Percentiles rank a stretch among this genome's conserved stretches.
phyloP scores from a whole-genome alignment of 1,284 basidiomycete genomes.

The Naganishia sp. region DNA sequence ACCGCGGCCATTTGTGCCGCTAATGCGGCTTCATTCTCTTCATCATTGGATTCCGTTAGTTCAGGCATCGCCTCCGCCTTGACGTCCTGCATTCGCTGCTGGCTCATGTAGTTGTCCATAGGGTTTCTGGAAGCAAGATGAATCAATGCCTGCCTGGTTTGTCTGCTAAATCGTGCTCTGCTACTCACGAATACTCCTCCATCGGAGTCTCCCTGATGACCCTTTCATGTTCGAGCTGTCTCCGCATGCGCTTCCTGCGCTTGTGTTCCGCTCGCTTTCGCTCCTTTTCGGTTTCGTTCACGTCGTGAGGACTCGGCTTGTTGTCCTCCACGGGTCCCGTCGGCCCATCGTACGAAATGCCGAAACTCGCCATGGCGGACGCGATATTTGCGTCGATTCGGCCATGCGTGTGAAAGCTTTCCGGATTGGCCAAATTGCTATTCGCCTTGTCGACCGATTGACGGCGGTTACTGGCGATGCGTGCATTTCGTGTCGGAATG shows the following conservation, averaged over 20 bases:
- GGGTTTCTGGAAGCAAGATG: slow-evolving; percentile 5
- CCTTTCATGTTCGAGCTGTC: slow-evolving; percentile 24
- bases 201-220: slow-evolving; percentile 21
- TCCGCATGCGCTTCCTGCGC: slow-evolving; percentile 15
- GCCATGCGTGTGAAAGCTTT: not conserved
- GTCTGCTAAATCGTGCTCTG: too few relatives aligned
- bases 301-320: not conserved
- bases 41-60: not conserved
- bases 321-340: not conserved
- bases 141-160: not conserved
- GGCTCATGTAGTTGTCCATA: slow-evolving; percentile 13
- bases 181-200: slow-evolving; percentile 24
- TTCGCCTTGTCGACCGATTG: not conserved
- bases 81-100: not conserved
- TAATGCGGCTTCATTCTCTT: slow-evolving; percentile 1
- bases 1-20: not conserved
- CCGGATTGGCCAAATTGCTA: not conserved
- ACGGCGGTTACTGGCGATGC: not conserved
- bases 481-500: not conserved
- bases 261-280: slow-evolving; percentile 8
- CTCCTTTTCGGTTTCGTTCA: not conserved
- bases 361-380: slow-evolving; percentile 21
- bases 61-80: not conserved
- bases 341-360: slow-evolving; percentile 9
- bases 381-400: not conserved